Evolutionary conservation across 352 stramenopile genomes (phyloP).

Genomic region (Pythium oligandrum): DNA sequence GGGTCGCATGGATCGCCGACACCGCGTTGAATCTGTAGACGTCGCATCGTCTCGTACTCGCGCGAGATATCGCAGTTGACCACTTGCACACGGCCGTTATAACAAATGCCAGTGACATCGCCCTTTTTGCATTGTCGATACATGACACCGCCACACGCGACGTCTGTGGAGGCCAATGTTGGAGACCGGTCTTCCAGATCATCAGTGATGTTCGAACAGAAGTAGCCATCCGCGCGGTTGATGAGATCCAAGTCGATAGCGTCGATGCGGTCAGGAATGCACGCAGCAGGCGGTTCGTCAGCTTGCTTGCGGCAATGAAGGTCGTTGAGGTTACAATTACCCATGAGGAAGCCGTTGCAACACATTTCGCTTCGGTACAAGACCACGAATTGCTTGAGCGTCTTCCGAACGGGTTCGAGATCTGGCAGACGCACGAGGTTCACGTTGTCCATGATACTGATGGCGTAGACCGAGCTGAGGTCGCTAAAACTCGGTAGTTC

Average conservation of each 20-base stretch:
- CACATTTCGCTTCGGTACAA: conserved; percentile 32
- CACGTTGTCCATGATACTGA: conserved; percentile 24
- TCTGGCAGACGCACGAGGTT: neutral
- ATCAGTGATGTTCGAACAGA: conserved; percentile 27
- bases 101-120: conserved; percentile 26
- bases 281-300: conserved; percentile 20
- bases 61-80: conserved; percentile 33
- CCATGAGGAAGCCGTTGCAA: conserved; percentile 30
- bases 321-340: conserved; percentile 23
- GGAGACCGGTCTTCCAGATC: conserved; percentile 22
- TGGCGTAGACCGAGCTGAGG: conserved; percentile 6
- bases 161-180: conserved; percentile 21
- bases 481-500: conserved; percentile 1
- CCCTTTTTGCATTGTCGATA: conserved; percentile 26
- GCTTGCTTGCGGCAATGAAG: conserved; percentile 22
- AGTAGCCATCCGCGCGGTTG: conserved; percentile 13
- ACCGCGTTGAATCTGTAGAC: conserved; percentile 22
- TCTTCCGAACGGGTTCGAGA: neutral
- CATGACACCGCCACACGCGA: conserved; percentile 20
- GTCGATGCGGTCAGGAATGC: conserved; percentile 19
- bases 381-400: conserved; percentile 15
- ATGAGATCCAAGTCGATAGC: conserved; percentile 13
- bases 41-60: conserved; percentile 29
- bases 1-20: conserved; percentile 24
- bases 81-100: conserved; percentile 39